These are phyloP conservation scores for Gymnopilus dilepis DNA, from an alignment of 768 basidiomycete genomes.

Conservation along the genomic window DNA sequence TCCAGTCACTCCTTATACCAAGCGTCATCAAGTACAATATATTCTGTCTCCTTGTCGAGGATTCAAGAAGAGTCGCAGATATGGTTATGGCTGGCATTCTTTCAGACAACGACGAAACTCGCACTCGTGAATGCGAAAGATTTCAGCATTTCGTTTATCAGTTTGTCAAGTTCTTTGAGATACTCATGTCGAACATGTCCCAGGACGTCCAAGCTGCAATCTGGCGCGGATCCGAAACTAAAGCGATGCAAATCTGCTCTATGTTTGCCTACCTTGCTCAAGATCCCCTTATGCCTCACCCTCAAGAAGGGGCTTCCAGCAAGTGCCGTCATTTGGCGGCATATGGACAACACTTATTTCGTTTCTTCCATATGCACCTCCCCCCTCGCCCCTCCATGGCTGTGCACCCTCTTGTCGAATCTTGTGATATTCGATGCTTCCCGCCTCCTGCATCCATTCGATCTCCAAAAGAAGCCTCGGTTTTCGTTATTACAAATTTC, in stretches of 20 bases:
- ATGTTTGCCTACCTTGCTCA: constrained; percentile 8
- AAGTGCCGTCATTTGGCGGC: too few species aligned
- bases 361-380: constrained; percentile 21
- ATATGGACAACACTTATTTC: constrained; percentile 7
- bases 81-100: constrained; percentile 1
- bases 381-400: constrained; percentile 15
- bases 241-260: constrained; percentile 18
- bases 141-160: background rate
- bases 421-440: background rate
- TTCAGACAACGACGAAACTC: background rate
- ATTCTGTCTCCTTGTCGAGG: background rate
- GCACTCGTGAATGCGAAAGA: background rate
- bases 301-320: too few species aligned
- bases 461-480: background rate
- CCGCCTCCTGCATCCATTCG: constrained; percentile 4
- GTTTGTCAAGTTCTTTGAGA: background rate
- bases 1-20: constrained; percentile 6
- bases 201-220: constrained; percentile 5
- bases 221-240: constrained; percentile 15
- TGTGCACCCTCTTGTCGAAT: constrained; percentile 5
- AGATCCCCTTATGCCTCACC: background rate
- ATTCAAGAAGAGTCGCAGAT: background rate
- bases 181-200: background rate
- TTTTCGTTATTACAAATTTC: background rate
- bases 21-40: constrained; percentile 11